These are phyloP conservation scores for Phytophthora cajani DNA, from an alignment of 352 stramenopile species.

Conservation along the genomic window DNA sequence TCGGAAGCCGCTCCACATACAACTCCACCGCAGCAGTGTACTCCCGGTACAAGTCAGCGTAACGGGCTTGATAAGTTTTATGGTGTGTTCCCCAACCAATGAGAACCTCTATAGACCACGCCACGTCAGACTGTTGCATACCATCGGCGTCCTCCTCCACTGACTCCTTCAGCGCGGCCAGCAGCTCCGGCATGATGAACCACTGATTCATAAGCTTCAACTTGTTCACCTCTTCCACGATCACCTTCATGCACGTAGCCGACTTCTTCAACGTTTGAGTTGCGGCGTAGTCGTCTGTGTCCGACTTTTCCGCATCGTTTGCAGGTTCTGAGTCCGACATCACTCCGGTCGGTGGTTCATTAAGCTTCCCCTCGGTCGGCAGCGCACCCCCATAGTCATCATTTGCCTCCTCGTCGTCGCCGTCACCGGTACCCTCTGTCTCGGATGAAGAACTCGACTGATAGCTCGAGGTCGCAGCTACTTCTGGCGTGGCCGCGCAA, in stretches of 20 bases:
- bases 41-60: conserved; percentile 11
- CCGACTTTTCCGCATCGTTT: too few relatives aligned
- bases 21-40: conserved; percentile 7
- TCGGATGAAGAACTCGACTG: too few relatives aligned
- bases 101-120: conserved; percentile 6
- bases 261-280: background rate
- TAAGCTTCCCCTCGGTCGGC: too few relatives aligned
- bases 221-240: conserved; percentile 11
- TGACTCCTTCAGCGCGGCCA: conserved; percentile 10
- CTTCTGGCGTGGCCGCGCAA: too few relatives aligned
- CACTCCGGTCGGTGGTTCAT: too few relatives aligned
- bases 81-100: conserved; percentile 7
- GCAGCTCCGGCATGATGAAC: conserved; percentile 13
- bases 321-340: too few relatives aligned
- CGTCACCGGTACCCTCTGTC: too few relatives aligned
- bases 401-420: too few relatives aligned
- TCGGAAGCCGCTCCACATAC: conserved; percentile 6
- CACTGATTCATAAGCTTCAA: background rate
- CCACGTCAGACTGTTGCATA: background rate
- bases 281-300: too few relatives aligned
- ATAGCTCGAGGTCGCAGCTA: too few relatives aligned
- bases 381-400: too few relatives aligned
- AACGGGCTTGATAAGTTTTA: conserved; percentile 1
- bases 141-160: conserved; percentile 9
- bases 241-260: conserved; percentile 5